Evolutionary conservation across 2,329 filamentous ascomycete genomes (phyloP).

Genomic region (Fusarium domesticum): DNA sequence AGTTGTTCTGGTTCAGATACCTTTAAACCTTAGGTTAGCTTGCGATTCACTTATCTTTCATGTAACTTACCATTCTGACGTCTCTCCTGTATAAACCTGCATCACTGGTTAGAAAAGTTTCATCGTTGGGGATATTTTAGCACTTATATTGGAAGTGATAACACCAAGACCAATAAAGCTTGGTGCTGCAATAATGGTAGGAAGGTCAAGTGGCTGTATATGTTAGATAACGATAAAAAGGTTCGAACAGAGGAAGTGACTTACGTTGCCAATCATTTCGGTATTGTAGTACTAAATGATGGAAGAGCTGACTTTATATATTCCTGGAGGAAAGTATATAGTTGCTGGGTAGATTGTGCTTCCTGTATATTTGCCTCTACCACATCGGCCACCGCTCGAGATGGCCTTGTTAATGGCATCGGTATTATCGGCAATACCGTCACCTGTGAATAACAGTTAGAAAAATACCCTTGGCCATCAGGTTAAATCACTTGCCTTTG

Average conservation of each 20-base stretch:
- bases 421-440: slow-evolving; percentile 47
- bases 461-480: not conserved
- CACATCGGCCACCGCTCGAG: slow-evolving; percentile 36
- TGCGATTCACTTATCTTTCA: slow-evolving; percentile 18
- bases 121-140: slow-evolving; percentile 39
- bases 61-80: slow-evolving; percentile 23
- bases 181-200: slow-evolving; percentile 52
- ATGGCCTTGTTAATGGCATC: slow-evolving; percentile 51
- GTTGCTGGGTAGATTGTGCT: slow-evolving; percentile 29
- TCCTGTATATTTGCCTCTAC: slow-evolving; percentile 24
- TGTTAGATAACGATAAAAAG: not conserved
- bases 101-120: slow-evolving; percentile 6
- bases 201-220: slow-evolving; percentile 21
- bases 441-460: slow-evolving; percentile 6
- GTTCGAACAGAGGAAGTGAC: not conserved
- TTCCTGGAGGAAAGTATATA: slow-evolving; percentile 42
- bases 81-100: slow-evolving; percentile 4
- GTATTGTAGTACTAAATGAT: slow-evolving; percentile 64
- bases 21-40: slow-evolving; percentile 1
- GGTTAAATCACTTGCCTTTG: slow-evolving; percentile 10
- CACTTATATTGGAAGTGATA: slow-evolving; percentile 34
- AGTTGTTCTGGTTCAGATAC: slow-evolving; percentile 50
- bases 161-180: slow-evolving; percentile 55
- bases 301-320: slow-evolving; percentile 53
- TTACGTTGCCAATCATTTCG: slow-evolving; percentile 46